Base-by-base conservation (phyloP, 2,329 filamentous ascomycete species). In the Fusarium guadeloupense region DNA sequence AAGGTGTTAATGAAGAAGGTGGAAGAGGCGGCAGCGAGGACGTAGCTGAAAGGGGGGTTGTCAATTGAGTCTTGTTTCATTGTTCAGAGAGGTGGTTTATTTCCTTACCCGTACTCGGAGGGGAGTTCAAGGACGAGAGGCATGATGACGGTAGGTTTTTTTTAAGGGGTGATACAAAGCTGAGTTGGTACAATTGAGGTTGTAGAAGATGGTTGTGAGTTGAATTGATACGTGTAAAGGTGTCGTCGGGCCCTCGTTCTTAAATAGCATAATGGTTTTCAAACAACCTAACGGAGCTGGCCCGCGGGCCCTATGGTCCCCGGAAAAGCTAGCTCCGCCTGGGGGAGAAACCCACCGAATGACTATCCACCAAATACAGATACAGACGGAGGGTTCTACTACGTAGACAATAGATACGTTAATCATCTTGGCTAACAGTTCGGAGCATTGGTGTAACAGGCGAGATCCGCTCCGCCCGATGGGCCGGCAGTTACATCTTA, bases 1-100 rank as follows among this genome's bases (percentile, higher is more conserved):
- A 82, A 74, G 14, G 73, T 71, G 77, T 85, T 86, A 73, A 89
- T 71, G 71, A 89, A 78, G 74, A 86, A 80, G 66, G 83, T 83
- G 14, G 82, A 79, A 17, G 82, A 77, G 51, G 85, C 85, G 39
- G 80, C 83, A 46, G 81, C 78, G 48, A 90, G 79, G 69, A 89
- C 85, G 71, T 86, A 86, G 77, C 87, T 89, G 61, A 28, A n/a
- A n/a, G n/a, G 25, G 16, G 9, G 40, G 38, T 41, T 47, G 25
- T 62, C 38, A 51, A 52, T 49, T 43, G 25, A 17, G 20, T 13
- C 35, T 23, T 34, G 20, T 17, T 6, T 40, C 26, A 14, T 8
- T 16, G 14, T 33, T 23, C 25, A 3, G 31, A 19, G 13, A 14
- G 25, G 35, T 26, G 14, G 17, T 20, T 49, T 28, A 31, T n/a